Conservation (phyloP, 441 rosid genomes). For the Erodium chrysanthum region DNA sequence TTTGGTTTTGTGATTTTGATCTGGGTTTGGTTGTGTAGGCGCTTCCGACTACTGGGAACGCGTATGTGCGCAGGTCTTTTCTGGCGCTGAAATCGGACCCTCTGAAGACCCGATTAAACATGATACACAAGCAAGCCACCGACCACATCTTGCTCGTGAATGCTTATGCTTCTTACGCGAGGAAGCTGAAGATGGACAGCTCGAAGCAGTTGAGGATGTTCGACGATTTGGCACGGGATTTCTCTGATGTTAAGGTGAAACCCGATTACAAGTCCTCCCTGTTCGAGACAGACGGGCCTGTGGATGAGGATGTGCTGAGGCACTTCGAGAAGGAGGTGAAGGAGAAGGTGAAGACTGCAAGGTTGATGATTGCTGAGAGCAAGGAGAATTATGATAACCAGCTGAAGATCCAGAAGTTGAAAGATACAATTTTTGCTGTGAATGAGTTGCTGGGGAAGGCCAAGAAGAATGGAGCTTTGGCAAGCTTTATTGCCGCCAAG, state of each 20-base stretch:
- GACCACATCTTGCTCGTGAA: conserved; percentile 66
- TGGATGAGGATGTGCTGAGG: conserved; percentile 71
- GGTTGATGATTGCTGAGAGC: conserved; percentile 59
- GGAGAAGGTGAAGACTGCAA: conserved; percentile 56
- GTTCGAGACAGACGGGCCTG: conserved; percentile 32
- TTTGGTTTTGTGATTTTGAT: neutral
- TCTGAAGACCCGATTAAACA: conserved; percentile 55
- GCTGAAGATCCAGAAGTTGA: conserved; percentile 83
- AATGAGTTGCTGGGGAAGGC: conserved; percentile 70
- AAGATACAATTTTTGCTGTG: conserved; percentile 79
- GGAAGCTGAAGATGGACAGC: conserved; percentile 77
- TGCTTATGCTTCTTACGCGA: conserved; percentile 79
- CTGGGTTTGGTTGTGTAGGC: conserved; percentile 24
- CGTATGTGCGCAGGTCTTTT: conserved; percentile 54
- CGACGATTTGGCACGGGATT: conserved; percentile 58
- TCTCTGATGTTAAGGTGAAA: conserved; percentile 45
- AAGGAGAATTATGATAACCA: conserved; percentile 87
- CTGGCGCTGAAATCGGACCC: conserved; percentile 76
- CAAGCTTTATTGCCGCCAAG: conserved; percentile 72
- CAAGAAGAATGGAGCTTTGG: conserved; percentile 73
- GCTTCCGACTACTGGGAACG: conserved; percentile 45
- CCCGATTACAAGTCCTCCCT: conserved; percentile 27
- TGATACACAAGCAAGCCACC: conserved; percentile 79
- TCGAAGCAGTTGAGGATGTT: conserved; percentile 61
- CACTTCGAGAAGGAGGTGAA: conserved; percentile 83